phyloP scores from a whole-genome alignment of 768 basidiomycete species.

The Holtermannia corniformis region DNA sequence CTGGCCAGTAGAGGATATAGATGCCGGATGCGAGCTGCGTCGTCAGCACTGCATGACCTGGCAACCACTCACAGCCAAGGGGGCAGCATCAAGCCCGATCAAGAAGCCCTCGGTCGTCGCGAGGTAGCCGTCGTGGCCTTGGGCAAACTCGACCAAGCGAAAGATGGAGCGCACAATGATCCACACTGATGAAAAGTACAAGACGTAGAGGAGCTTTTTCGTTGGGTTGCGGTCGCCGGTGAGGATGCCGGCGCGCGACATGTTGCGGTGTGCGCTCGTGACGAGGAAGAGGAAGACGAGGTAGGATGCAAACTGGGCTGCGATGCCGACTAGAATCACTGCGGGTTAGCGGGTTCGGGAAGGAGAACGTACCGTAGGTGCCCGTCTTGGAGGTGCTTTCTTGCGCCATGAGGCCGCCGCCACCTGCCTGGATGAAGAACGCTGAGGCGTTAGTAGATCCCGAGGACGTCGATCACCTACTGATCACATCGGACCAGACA shows the following conservation, averaged over 20 bases:
- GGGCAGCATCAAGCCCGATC: slow-evolving; percentile 60
- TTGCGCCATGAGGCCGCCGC: neutral
- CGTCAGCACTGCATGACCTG: neutral
- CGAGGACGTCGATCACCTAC: neutral
- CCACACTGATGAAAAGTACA: neutral
- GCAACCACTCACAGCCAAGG: slow-evolving; percentile 39
- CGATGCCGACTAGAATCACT: neutral
- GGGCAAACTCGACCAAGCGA: slow-evolving; percentile 51
- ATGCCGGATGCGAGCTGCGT: neutral
- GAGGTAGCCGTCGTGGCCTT: slow-evolving; percentile 55
- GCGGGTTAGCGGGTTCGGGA: neutral
- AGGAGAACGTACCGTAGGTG: neutral
- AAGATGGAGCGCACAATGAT: slow-evolving; percentile 52
- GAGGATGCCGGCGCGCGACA: neutral
- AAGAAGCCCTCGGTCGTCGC: slow-evolving; percentile 55
- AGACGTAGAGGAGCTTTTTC: neutral
- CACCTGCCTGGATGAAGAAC: neutral
- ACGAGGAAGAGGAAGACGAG: neutral
- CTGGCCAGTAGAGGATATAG: neutral
- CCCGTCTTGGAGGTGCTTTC: neutral
- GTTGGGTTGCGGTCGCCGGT: neutral
- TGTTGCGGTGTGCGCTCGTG: neutral
- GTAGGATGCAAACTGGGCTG: neutral
- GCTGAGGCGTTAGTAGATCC: neutral
- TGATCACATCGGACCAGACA: neutral